Evolutionary conservation across 371 early-diverging fungal genomes (phyloP).

Genomic region (Actinomortierella wolfii): DNA sequence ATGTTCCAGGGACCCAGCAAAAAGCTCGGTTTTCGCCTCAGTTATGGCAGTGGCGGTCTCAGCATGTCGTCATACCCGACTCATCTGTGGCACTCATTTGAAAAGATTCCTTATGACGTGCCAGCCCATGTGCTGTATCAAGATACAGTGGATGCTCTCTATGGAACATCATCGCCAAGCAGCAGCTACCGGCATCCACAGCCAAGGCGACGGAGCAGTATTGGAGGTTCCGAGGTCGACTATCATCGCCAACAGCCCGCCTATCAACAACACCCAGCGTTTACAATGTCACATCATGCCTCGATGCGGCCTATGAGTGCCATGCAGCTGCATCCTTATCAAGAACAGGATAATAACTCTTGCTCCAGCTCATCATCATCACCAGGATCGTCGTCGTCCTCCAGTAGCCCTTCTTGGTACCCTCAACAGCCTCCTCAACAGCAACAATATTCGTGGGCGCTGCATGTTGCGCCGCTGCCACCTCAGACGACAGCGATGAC

Average conservation of each 20-base stretch:
- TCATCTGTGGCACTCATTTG: constrained; percentile 38
- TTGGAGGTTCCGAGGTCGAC: too few species aligned
- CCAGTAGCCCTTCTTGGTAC: not conserved
- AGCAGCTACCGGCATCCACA: too few species aligned
- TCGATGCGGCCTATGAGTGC: too few species aligned
- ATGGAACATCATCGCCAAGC: not conserved
- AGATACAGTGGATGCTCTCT: constrained; percentile 22
- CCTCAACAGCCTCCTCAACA: not conserved
- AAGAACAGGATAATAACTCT: not conserved
- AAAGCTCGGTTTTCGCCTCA: constrained; percentile 30
- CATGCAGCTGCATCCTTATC: too few species aligned
- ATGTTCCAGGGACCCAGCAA: constrained; percentile 24
- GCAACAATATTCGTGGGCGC: not conserved
- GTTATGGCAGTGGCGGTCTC: not conserved
- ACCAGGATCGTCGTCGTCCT: constrained; percentile 4
- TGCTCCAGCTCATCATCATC: constrained; percentile 13
- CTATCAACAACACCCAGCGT: too few species aligned
- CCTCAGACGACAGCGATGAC: not conserved
- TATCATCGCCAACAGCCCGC: too few species aligned
- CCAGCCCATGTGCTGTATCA: constrained; percentile 34
- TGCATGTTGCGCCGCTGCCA: too few species aligned
- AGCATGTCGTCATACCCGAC: too few species aligned
- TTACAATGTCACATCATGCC: too few species aligned
- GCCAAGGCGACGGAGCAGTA: too few species aligned
- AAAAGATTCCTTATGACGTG: constrained; percentile 43